A percentile compares a stretch with the other conserved stretches of the same genome.
Evolutionary conservation across 2,329 filamentous ascomycete species (phyloP).

Genomic region (Chaetothyriales sp.): DNA sequence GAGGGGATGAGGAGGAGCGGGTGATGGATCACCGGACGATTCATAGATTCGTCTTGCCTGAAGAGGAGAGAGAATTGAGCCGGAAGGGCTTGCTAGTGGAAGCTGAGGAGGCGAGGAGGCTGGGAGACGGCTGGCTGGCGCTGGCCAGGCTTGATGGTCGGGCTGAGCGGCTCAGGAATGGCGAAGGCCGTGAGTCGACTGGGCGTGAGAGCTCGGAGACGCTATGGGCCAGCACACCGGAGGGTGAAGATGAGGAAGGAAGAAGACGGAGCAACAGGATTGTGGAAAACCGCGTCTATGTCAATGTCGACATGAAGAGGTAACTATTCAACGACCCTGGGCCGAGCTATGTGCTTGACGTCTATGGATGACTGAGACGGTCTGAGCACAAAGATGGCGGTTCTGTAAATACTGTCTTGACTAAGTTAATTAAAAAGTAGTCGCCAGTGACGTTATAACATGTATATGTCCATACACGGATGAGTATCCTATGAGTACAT

Average conservation of each 20-base stretch:
- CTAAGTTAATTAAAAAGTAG: too few relatives aligned
- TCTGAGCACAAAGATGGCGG: too few relatives aligned
- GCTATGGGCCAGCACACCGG: neutral
- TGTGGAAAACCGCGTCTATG: slow-evolving; percentile 1
- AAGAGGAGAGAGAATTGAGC: slow-evolving; percentile 43
- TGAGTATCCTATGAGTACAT: too few relatives aligned
- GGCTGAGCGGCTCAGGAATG: neutral
- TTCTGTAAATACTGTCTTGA: too few relatives aligned
- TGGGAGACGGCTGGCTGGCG: slow-evolving; percentile 9
- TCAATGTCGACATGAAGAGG: slow-evolving; percentile 2
- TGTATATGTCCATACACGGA: too few relatives aligned
- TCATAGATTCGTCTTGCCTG: slow-evolving; percentile 63
- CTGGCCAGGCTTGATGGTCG: slow-evolving; percentile 3
- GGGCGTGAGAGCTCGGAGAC: neutral
- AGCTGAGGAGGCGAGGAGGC: slow-evolving; percentile 13
- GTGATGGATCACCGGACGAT: slow-evolving; percentile 75
- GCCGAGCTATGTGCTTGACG: too few relatives aligned
- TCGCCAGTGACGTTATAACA: too few relatives aligned
- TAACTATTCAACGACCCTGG: too few relatives aligned
- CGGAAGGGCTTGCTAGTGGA: slow-evolving; percentile 13
- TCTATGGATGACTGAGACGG: too few relatives aligned
- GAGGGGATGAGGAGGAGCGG: slow-evolving; percentile 51
- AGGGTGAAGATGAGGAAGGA: slow-evolving; percentile 3
- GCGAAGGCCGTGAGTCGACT: neutral
- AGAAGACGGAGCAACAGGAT: slow-evolving; percentile 4